Percentiles rank a stretch among this genome's conserved stretches.
Conservation (phyloP, 2,329 filamentous ascomycete species). For the Dactylellina cionopaga region DNA sequence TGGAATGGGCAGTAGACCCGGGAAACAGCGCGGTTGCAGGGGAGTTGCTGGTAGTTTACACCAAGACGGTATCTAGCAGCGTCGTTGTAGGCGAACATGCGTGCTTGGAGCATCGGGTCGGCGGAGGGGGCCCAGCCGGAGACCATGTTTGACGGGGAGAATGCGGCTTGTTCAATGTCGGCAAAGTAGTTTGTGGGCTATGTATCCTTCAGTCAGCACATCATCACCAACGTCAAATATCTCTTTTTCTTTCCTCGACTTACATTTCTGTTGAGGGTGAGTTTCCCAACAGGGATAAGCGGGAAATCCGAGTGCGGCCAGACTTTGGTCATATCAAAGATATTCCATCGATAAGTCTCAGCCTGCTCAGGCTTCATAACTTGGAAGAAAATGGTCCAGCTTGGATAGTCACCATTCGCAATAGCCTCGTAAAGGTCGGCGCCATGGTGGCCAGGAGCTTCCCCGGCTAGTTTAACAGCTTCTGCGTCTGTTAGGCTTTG, state of each 20-base stretch:
- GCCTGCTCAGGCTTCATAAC: slow-evolving; percentile 71
- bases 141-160: slow-evolving; percentile 72
- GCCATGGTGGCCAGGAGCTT: slow-evolving; percentile 72
- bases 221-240: no score
- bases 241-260: no score
- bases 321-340: slow-evolving; percentile 76
- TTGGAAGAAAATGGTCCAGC: slow-evolving; percentile 73
- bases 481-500: slow-evolving; percentile 71
- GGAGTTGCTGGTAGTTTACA: slow-evolving; percentile 73
- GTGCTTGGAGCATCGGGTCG: slow-evolving; percentile 71
- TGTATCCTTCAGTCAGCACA: not conserved
- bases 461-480: slow-evolving; percentile 58
- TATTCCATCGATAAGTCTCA: slow-evolving; percentile 70
- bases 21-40: slow-evolving; percentile 64
- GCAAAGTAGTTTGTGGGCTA: slow-evolving; percentile 65
- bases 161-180: slow-evolving; percentile 75
- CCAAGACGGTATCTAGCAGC: slow-evolving; percentile 73
- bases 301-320: slow-evolving; percentile 74
- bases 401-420: slow-evolving; percentile 69
- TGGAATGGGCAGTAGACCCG: slow-evolving; percentile 60
- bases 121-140: slow-evolving; percentile 72
- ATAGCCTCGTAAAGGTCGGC: slow-evolving; percentile 74
- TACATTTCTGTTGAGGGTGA: slow-evolving; percentile 73
- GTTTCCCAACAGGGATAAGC: slow-evolving; percentile 69
- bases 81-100: slow-evolving; percentile 71